Base-by-base conservation (phyloP, 495 filamentous ascomycete species). In the Hypoxylon fragiforme region DNA sequence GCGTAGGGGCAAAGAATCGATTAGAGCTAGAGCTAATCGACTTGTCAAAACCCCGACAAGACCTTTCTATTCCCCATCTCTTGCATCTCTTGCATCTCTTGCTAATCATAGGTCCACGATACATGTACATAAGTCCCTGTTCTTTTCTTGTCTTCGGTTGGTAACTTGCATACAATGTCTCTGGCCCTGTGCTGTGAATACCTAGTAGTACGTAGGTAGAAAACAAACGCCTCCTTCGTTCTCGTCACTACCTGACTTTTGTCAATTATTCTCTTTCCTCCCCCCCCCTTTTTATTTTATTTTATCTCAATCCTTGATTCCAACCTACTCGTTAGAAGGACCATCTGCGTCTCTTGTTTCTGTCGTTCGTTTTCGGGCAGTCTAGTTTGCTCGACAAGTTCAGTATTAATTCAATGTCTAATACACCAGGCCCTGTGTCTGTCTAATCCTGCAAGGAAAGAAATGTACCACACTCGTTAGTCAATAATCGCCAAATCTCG, bases 31-130 rank as follows among this genome's bases (percentile, higher is more conserved):
- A 31, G n/a, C 41, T 38, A 18, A 22, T 50, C 22, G 46, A 44
- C 36, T 48, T 54, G 39, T 60, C 34, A 28, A 56, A 54, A 40
- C 50, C 37, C 57, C 50, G 57, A 61, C 42, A 47, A 45, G 20
- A 50, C 36, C 51, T 56, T 51, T 50, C 36, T 47, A 21, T 40
- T 39, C 43, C 43, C 39, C 22, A 35, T 31, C 9, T 28, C 24
- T 28, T 9, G 24, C 24, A 28, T 28, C 24, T 43, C 40, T 19
- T 28, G 44, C 47, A 42, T 62, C 58, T 56, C 52, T 46, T 56
- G 58, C 56, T 30, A 16, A 52, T 62, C 52, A 44, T 52, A 56
- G 58, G 42, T 51, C 58, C 47, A 62, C 58, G 58, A 62, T 56
- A 9, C 30, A 30, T n/a, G n/a, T n/a, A n/a, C n/a, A n/a, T n/a